phyloP scores from a whole-genome alignment of 176 grass and related monocot genomes.

The Elymus sibiricus region DNA sequence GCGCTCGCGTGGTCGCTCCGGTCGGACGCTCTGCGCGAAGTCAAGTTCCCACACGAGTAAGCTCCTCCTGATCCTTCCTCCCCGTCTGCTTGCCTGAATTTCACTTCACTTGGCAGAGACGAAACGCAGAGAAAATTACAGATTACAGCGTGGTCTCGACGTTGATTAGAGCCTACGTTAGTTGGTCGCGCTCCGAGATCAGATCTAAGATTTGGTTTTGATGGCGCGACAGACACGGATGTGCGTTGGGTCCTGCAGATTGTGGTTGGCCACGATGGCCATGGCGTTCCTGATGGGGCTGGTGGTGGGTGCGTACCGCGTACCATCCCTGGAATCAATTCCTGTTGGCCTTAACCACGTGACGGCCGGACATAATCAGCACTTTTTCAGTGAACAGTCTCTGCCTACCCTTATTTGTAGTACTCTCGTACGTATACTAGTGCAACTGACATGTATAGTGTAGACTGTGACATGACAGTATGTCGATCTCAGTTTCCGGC shows the following conservation, averaged over 20 bases:
- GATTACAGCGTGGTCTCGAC: not conserved
- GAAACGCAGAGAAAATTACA: not conserved
- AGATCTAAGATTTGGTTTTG: conserved; percentile 34
- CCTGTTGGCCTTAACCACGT: conserved; percentile 21
- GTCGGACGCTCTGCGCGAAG: conserved; percentile 51
- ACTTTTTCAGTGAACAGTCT: not conserved
- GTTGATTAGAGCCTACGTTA: not conserved
- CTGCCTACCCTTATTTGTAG: not conserved
- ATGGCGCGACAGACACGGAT: conserved; percentile 5
- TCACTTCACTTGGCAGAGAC: not conserved
- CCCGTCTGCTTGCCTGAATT: not conserved
- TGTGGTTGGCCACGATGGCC: conserved; percentile 34
- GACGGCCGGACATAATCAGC: not conserved
- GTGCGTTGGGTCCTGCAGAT: conserved; percentile 22
- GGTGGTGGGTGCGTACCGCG: conserved; percentile 4
- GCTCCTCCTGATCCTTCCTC: conserved; percentile 2
- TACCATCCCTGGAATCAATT: conserved; percentile 9
- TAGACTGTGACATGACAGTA: too few species aligned
- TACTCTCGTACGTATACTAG: not conserved
- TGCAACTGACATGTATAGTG: not conserved
- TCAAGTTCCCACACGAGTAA: conserved; percentile 90
- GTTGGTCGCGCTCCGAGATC: conserved; percentile 1
- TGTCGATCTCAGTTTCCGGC: too few species aligned
- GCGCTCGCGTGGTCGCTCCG: conserved; percentile 85
- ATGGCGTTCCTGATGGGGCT: conserved; percentile 30